These are phyloP conservation scores for Xylaria flabelliformis DNA, from an alignment of 495 filamentous ascomycete species.

Conservation along the genomic window DNA sequence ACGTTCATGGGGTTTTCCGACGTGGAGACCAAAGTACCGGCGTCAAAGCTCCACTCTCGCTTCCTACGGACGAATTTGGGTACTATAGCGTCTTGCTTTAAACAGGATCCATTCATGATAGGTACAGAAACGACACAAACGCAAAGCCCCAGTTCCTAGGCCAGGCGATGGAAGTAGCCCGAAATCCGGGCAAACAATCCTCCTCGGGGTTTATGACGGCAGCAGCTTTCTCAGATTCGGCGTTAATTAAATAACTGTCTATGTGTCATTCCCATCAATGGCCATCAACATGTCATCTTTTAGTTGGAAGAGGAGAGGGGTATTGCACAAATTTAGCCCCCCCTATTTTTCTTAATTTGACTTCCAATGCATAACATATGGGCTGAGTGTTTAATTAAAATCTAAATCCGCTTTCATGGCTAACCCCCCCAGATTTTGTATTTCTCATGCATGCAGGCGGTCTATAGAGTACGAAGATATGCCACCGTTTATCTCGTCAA, in stretches of 20 bases:
- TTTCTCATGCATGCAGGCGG: not conserved
- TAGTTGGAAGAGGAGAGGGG: not conserved
- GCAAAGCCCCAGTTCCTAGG: not conserved
- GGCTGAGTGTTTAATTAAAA: not conserved
- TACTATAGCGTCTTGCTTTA: not conserved
- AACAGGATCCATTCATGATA: not conserved
- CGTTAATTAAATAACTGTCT: not conserved
- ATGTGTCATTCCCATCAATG: not conserved
- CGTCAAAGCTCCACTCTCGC: constrained; percentile 16
- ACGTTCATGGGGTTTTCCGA: not conserved
- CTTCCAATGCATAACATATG: not conserved
- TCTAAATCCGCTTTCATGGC: not conserved
- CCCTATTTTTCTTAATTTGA: not conserved
- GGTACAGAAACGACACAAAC: constrained; percentile 3
- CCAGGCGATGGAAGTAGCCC: constrained; percentile 7
- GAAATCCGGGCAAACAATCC: not conserved
- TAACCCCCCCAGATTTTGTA: not conserved
- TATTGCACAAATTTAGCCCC: not conserved
- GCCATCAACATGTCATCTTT: not conserved
- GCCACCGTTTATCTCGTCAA: not conserved
- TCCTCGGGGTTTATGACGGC: not conserved
- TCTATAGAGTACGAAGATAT: not conserved
- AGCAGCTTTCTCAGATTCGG: not conserved
- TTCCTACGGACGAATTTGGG: constrained; percentile 1
- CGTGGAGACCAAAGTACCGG: constrained; percentile 13